A percentile compares a stretch with the other conserved stretches of the same genome.
phyloP scores from a whole-genome alignment of 768 basidiomycete species.

The Agrocybe praecox region DNA sequence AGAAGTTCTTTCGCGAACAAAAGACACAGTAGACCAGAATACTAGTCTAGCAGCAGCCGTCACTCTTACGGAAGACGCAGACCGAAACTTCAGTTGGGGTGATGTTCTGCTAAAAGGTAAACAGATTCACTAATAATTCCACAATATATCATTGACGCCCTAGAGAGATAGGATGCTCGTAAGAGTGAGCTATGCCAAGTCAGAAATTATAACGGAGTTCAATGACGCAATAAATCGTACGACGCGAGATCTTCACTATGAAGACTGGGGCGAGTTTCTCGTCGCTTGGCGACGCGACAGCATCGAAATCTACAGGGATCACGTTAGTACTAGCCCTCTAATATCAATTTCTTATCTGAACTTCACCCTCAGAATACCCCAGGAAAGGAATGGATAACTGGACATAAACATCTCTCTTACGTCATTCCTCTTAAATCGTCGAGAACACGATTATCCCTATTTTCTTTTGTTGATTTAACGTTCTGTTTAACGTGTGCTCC shows the following conservation, averaged over 20 bases:
- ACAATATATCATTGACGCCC: constrained; percentile 18
- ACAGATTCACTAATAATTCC: constrained; percentile 13
- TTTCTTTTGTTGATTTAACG: constrained; percentile 84
- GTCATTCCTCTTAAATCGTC: constrained; percentile 69
- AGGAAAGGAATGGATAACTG: constrained; percentile 64
- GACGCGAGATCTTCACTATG: constrained; percentile 58
- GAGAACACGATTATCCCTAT: constrained; percentile 76
- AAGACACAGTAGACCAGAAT: constrained; percentile 55
- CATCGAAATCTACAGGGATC: constrained; percentile 84
- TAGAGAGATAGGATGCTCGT: constrained; percentile 88
- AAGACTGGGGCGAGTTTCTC: constrained; percentile 81
- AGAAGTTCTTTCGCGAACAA: constrained; percentile 67
- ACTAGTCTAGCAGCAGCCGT: constrained; percentile 67
- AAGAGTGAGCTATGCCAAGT: constrained; percentile 65
- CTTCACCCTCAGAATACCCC: constrained; percentile 50
- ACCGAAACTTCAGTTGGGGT: constrained; percentile 36
- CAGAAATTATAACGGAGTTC: constrained; percentile 53
- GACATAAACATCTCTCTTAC: constrained; percentile 80
- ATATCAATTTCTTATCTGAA: constrained; percentile 9
- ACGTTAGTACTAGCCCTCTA: constrained; percentile 51
- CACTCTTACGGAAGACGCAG: constrained; percentile 19
- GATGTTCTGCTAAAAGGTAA: constrained; percentile 78
- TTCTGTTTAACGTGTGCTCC: constrained; percentile 77
- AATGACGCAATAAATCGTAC: constrained; percentile 72
- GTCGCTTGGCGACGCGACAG: constrained; percentile 81